These are phyloP conservation scores for Blumeria graminis DNA, from an alignment of 2,329 filamentous ascomycete species.

Conservation along the genomic window DNA sequence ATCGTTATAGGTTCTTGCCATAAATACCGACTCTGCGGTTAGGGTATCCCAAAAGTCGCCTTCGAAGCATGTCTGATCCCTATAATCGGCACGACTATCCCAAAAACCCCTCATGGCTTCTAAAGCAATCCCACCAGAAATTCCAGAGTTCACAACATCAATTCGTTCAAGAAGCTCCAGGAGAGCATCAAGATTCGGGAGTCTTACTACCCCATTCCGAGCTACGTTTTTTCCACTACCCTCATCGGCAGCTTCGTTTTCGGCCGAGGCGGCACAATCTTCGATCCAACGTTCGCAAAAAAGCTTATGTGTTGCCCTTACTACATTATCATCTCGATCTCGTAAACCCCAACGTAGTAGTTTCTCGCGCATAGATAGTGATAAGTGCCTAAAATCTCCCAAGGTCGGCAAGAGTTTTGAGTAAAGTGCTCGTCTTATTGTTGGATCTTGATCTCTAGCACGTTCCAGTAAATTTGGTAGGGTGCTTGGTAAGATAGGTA, in stretches of 20 bases:
- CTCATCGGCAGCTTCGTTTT: slow-evolving; percentile 26
- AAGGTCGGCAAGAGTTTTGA: slow-evolving; percentile 65
- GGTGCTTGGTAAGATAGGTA: slow-evolving; percentile 65
- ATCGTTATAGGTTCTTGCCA: slow-evolving; percentile 81
- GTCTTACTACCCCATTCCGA: slow-evolving; percentile 23
- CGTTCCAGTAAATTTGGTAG: slow-evolving; percentile 75
- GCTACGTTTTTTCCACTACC: slow-evolving; percentile 21
- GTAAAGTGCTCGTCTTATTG: slow-evolving; percentile 68
- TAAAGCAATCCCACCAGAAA: slow-evolving; percentile 71
- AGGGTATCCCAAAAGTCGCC: slow-evolving; percentile 61
- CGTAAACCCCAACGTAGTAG: slow-evolving; percentile 81
- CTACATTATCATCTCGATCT: slow-evolving; percentile 81
- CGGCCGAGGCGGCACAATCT: slow-evolving; percentile 52
- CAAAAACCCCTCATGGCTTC: slow-evolving; percentile 94
- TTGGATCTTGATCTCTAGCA: slow-evolving; percentile 67
- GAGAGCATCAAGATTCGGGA: slow-evolving; percentile 57
- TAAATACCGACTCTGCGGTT: slow-evolving; percentile 67
- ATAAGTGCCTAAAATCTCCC: slow-evolving; percentile 84
- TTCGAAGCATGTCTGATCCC: slow-evolving; percentile 46
- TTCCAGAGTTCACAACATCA: slow-evolving; percentile 72
- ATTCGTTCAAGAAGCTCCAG: slow-evolving; percentile 83
- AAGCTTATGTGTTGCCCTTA: slow-evolving; percentile 69
- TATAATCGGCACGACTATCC: slow-evolving; percentile 70
- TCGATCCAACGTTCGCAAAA: slow-evolving; percentile 97
- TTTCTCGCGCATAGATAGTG: slow-evolving; percentile 84